Conservation (phyloP, 305 asterid genomes). For the Fraxinus velutina region DNA sequence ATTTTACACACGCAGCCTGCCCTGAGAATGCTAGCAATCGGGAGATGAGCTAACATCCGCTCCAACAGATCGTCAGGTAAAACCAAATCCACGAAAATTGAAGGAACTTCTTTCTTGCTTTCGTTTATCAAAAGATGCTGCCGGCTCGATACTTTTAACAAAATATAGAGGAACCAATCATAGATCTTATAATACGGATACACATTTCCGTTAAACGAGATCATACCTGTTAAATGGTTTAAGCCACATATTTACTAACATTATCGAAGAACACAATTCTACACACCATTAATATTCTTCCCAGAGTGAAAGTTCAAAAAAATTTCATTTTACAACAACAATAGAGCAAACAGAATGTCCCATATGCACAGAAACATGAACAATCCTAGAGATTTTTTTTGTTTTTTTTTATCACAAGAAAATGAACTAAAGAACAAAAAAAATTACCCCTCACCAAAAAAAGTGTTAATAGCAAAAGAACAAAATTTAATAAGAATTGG, state of each 20-base stretch:
- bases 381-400: background rate
- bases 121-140: slow-evolving; percentile 28
- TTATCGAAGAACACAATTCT: background rate
- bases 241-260: slow-evolving; percentile 1
- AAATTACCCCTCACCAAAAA: background rate
- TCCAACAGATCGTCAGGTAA: slow-evolving; percentile 85
- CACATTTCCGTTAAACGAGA: background rate
- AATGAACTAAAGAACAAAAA: background rate
- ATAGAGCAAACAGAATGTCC: background rate
- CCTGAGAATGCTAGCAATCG: slow-evolving; percentile 70
- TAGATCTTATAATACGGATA: background rate
- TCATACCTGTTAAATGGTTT: background rate
- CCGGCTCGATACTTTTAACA: background rate
- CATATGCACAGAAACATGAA: background rate
- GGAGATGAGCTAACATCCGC: slow-evolving; percentile 70
- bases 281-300: background rate
- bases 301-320: background rate
- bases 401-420: background rate
- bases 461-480: background rate
- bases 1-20: slow-evolving; percentile 75
- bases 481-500: background rate
- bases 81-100: slow-evolving; percentile 55
- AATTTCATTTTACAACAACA: background rate
- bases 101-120: slow-evolving; percentile 37
- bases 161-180: background rate